Conservation (phyloP, 371 early-diverging fungal species). For the Haplosporangium sp. region DNA sequence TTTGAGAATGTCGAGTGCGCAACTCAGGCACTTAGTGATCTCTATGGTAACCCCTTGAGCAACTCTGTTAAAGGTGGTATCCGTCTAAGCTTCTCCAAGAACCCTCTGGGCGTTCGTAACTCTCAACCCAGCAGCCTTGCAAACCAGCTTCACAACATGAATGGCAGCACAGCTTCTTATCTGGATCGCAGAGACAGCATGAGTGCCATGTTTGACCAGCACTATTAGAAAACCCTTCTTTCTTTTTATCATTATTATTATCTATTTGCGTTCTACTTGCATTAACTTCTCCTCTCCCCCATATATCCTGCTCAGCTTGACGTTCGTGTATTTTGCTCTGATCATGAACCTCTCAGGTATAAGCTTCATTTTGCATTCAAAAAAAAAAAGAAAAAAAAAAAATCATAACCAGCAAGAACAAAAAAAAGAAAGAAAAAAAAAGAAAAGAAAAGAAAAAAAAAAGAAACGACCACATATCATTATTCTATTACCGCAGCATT, state of each 20-base stretch:
- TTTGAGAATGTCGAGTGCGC: slow-evolving; percentile 92
- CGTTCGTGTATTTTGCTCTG: slow-evolving; percentile 4
- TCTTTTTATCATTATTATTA: not conserved
- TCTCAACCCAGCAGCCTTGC: slow-evolving; percentile 48
- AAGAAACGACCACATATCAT: not conserved
- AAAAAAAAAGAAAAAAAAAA: slow-evolving; percentile 3
- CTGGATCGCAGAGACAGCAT: slow-evolving; percentile 57
- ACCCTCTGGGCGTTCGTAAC: slow-evolving; percentile 85
- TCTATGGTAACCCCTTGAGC: slow-evolving; percentile 82
- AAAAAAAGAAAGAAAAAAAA: not conserved
- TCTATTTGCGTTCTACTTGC: not conserved
- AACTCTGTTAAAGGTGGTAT: slow-evolving; percentile 96
- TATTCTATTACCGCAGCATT: slow-evolving; percentile 7
- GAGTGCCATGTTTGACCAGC: slow-evolving; percentile 53
- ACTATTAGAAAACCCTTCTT: slow-evolving; percentile 15
- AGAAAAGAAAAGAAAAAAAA: not conserved
- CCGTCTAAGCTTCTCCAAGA: slow-evolving; percentile 93
- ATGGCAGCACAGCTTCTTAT: slow-evolving; percentile 17
- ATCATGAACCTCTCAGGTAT: not conserved
- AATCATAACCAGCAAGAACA: not conserved
- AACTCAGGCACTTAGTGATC: slow-evolving; percentile 83
- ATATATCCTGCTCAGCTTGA: slow-evolving; percentile 4
- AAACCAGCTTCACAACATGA: slow-evolving; percentile 46
- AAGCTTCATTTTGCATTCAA: slow-evolving; percentile 7
- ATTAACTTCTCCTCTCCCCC: not conserved